These are phyloP conservation scores for Colletotrichum zoysiae DNA, from an alignment of 2,329 filamentous ascomycete genomes.

Conservation along the genomic window DNA sequence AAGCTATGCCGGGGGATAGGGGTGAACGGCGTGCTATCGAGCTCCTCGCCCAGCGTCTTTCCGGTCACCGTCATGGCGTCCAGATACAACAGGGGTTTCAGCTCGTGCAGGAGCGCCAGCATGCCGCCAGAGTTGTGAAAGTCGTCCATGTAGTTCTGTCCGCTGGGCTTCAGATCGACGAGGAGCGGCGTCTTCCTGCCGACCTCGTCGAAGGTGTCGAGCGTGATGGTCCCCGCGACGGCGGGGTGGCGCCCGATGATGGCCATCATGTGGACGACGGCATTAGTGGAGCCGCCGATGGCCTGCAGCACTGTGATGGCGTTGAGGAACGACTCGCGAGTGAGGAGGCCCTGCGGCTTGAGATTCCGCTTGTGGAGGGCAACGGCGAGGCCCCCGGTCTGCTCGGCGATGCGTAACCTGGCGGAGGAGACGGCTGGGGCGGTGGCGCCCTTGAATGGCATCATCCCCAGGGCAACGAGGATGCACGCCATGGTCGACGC, in stretches of 20 bases:
- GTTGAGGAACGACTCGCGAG: slow-evolving; percentile 83
- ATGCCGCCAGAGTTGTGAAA: slow-evolving; percentile 91
- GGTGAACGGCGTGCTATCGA: slow-evolving; percentile 76
- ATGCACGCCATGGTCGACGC: slow-evolving; percentile 91
- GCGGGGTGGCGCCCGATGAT: slow-evolving; percentile 81
- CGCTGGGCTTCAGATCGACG: slow-evolving; percentile 87
- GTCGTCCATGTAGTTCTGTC: slow-evolving; percentile 90
- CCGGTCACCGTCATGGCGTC: slow-evolving; percentile 86
- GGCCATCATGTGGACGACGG: slow-evolving; percentile 86
- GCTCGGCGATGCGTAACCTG: slow-evolving; percentile 84
- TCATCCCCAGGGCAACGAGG: slow-evolving; percentile 85
- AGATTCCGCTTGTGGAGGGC: slow-evolving; percentile 74
- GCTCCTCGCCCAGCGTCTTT: slow-evolving; percentile 83
- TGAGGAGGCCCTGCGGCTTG: slow-evolving; percentile 77
- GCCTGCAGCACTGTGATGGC: slow-evolving; percentile 89
- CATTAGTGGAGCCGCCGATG: slow-evolving; percentile 87
- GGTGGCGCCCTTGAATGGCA: slow-evolving; percentile 81
- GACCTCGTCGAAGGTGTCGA: slow-evolving; percentile 84
- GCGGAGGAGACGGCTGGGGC: slow-evolving; percentile 83
- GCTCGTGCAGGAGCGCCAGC: slow-evolving; percentile 81
- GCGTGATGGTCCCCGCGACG: slow-evolving; percentile 72
- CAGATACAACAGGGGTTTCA: slow-evolving; percentile 83
- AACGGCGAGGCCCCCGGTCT: slow-evolving; percentile 78
- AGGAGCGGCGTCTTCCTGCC: slow-evolving; percentile 83
- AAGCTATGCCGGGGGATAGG: slow-evolving; percentile 50